phyloP scores from a whole-genome alignment of 176 grass and related monocot species.

The Coix lacrymajobi region DNA sequence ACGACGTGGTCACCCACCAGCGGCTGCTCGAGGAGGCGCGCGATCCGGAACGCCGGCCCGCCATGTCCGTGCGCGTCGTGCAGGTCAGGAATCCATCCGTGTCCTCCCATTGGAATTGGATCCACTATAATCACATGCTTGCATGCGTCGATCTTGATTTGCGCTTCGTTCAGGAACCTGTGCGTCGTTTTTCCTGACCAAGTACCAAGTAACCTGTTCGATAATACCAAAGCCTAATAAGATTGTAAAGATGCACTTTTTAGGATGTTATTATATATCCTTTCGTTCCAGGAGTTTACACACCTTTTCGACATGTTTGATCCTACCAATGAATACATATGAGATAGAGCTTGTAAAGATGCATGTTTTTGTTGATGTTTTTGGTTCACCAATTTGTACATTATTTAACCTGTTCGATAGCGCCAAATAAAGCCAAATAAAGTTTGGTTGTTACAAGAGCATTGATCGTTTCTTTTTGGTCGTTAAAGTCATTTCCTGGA shows the following conservation, averaged over 20 bases:
- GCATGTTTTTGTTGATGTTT: neutral
- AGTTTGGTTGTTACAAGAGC: neutral
- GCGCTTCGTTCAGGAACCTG: neutral
- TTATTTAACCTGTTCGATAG: neutral
- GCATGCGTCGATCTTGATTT: neutral
- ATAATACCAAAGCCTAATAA: neutral
- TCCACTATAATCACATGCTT: slow-evolving; percentile 14
- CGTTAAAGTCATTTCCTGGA: neutral
- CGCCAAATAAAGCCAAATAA: neutral
- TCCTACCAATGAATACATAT: neutral
- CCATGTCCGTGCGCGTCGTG: slow-evolving; percentile 49
- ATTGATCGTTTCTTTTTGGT: neutral
- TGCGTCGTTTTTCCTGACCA: neutral
- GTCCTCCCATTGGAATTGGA: neutral
- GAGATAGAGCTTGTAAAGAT: neutral
- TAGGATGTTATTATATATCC: neutral
- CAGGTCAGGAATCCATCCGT: slow-evolving; percentile 36
- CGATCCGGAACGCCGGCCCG: slow-evolving; percentile 28
- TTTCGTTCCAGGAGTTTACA: neutral
- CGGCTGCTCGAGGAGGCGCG: slow-evolving; percentile 55
- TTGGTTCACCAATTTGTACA: neutral
- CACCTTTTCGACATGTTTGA: neutral
- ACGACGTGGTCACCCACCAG: slow-evolving; percentile 69
- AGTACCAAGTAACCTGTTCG: neutral
- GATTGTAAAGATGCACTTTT: neutral